These are phyloP conservation scores for Podospora conica DNA, from an alignment of 495 filamentous ascomycete genomes.

Conservation along the genomic window DNA sequence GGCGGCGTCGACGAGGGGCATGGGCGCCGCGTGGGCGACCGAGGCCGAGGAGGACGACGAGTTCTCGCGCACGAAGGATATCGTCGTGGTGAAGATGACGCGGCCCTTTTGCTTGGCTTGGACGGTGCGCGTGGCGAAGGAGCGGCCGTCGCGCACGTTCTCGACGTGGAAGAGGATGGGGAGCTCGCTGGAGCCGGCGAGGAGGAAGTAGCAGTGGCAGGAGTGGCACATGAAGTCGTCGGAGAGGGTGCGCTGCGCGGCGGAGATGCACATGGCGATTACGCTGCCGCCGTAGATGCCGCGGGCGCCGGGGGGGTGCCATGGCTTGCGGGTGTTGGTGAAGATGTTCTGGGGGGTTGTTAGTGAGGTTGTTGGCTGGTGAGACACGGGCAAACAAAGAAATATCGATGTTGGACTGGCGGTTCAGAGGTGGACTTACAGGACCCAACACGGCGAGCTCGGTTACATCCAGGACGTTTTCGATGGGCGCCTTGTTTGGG, in stretches of 20 bases:
- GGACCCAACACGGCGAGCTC: constrained; percentile 73
- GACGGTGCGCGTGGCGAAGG: constrained; percentile 89
- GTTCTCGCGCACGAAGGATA: constrained; percentile 73
- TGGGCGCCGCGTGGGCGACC: constrained; percentile 53
- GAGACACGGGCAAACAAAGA: background rate
- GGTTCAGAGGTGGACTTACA: constrained; percentile 39
- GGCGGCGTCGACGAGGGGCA: constrained; percentile 45
- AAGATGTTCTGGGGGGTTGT: constrained; percentile 61
- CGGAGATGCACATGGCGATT: constrained; percentile 85
- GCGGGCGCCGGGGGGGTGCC: constrained; percentile 85
- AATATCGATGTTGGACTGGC: background rate
- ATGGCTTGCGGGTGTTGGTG: constrained; percentile 84
- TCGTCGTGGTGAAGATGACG: constrained; percentile 89
- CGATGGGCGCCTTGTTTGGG: constrained; percentile 69
- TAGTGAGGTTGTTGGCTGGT: background rate
- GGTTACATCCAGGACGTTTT: constrained; percentile 82
- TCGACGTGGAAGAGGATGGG: constrained; percentile 91
- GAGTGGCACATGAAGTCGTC: constrained; percentile 75
- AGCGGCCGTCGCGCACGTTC: constrained; percentile 81
- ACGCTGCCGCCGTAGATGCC: constrained; percentile 91
- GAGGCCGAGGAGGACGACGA: constrained; percentile 46
- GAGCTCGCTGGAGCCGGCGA: constrained; percentile 75
- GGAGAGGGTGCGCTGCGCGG: constrained; percentile 81
- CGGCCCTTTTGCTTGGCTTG: constrained; percentile 86
- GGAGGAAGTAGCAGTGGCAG: constrained; percentile 99